These are phyloP conservation scores for Balakata baccata DNA, from an alignment of 345 rosid species.

Conservation along the genomic window DNA sequence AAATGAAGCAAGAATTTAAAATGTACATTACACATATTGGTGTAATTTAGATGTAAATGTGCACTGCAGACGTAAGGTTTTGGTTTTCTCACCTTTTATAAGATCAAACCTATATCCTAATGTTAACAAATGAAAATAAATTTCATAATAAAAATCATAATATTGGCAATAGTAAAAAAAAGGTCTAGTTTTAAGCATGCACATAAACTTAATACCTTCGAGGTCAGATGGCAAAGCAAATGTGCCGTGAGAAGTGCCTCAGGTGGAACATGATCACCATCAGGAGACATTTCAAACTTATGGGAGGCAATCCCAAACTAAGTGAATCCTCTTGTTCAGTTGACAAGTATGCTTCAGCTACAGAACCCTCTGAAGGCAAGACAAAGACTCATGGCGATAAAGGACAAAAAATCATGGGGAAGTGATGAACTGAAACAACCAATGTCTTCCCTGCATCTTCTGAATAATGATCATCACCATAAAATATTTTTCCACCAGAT, in stretches of 20 bases:
- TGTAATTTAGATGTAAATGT: too few relatives aligned
- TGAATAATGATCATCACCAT: conserved; percentile 34
- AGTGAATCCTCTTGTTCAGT: conserved; percentile 67
- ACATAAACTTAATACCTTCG: conserved; percentile 59
- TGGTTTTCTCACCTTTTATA: background rate
- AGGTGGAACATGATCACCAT: conserved; percentile 75
- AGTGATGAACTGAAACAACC: conserved; percentile 76
- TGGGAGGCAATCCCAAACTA: conserved; percentile 81
- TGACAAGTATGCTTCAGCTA: conserved; percentile 79
- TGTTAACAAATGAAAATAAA: conserved; percentile 1
- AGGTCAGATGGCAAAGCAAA: conserved; percentile 83
- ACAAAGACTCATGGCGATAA: conserved; percentile 82
- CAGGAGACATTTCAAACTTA: conserved; percentile 55
- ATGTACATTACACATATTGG: background rate
- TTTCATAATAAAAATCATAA: too few relatives aligned
- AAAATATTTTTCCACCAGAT: conserved; percentile 31
- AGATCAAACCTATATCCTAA: background rate
- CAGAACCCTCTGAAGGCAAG: conserved; percentile 91
- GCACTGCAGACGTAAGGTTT: too few relatives aligned
- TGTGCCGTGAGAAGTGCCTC: conserved; percentile 86
- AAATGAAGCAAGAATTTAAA: background rate
- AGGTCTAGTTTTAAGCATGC: conserved; percentile 8
- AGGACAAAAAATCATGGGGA: conserved; percentile 82
- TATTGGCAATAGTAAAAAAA: background rate
- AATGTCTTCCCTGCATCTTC: conserved; percentile 43